Evolutionary conservation across 805 yeast genomes (phyloP).

Genomic region (Ogataea nonfermentans): DNA sequence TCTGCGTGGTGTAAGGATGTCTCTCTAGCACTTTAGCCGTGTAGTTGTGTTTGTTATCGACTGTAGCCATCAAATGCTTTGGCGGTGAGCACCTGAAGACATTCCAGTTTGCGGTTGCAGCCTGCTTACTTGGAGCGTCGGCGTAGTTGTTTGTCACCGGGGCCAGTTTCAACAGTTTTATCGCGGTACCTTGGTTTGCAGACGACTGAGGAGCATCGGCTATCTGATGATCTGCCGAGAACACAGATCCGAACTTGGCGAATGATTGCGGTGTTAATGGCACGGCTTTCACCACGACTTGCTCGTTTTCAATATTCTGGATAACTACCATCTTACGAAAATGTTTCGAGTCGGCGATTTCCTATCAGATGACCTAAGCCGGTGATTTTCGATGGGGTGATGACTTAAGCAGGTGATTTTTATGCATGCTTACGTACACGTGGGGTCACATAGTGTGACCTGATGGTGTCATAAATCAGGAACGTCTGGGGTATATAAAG

Average conservation of each 20-base stretch:
- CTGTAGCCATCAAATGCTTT: constrained; percentile 45
- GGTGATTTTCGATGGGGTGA: background rate
- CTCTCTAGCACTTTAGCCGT: constrained; percentile 74
- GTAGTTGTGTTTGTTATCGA: constrained; percentile 34
- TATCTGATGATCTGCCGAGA: constrained; percentile 76
- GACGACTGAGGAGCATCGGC: constrained; percentile 40
- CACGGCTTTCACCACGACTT: constrained; percentile 40
- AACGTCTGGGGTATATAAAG: constrained; percentile 9
- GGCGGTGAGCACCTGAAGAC: constrained; percentile 82
- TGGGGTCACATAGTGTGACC: background rate
- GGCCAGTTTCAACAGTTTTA: constrained; percentile 70
- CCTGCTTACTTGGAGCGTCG: constrained; percentile 43
- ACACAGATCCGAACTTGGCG: constrained; percentile 68
- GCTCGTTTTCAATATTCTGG: constrained; percentile 34
- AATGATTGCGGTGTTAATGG: constrained; percentile 67
- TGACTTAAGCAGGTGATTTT: background rate
- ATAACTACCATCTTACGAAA: constrained; percentile 37
- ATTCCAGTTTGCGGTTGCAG: constrained; percentile 71
- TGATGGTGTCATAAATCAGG: constrained; percentile 3
- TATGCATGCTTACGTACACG: constrained; percentile 1
- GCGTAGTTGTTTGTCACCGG: constrained; percentile 55
- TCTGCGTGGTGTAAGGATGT: constrained; percentile 87
- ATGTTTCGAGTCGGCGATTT: constrained; percentile 2
- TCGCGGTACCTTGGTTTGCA: constrained; percentile 95
- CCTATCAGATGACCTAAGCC: background rate